These are phyloP conservation scores for Aspergillus campestris DNA, from an alignment of 495 filamentous ascomycete species.

Conservation along the genomic window DNA sequence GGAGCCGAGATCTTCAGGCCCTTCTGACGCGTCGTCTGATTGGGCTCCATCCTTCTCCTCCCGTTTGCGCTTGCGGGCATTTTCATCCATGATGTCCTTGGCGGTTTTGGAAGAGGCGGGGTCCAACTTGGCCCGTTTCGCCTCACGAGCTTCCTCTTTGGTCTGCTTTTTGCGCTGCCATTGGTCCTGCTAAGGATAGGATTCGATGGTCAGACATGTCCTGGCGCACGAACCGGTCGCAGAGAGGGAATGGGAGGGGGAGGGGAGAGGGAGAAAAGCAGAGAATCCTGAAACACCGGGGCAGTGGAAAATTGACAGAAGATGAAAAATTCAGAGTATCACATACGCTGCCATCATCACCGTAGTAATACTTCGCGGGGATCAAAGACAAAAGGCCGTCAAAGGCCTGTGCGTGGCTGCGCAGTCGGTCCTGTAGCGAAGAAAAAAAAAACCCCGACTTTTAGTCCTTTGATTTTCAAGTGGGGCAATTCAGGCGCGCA, in stretches of 20 bases:
- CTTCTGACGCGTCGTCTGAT: constrained; percentile 26
- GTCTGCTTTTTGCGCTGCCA: constrained; percentile 84
- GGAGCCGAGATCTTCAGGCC: constrained; percentile 34
- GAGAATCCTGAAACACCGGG: not conserved
- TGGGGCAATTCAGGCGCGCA: too few species aligned
- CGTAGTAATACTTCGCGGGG: constrained; percentile 88
- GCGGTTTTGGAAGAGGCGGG: constrained; percentile 71
- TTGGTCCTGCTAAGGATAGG: constrained; percentile 57
- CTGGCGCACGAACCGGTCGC: constrained; percentile 1
- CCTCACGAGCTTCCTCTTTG: constrained; percentile 69
- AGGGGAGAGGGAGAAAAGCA: not conserved
- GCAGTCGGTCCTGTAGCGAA: constrained; percentile 60
- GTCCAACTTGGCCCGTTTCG: constrained; percentile 75
- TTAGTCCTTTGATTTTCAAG: too few species aligned
- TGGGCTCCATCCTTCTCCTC: constrained; percentile 39
- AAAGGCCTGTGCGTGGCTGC: constrained; percentile 77
- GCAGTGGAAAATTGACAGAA: not conserved
- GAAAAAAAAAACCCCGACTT: constrained; percentile 1
- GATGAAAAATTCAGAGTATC: constrained; percentile 2
- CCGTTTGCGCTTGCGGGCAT: constrained; percentile 61
- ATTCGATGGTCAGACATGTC: constrained; percentile 27
- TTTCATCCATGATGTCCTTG: constrained; percentile 80
- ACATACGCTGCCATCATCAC: constrained; percentile 77
- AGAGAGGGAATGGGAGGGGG: constrained; percentile 6
- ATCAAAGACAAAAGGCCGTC: constrained; percentile 87